Base-by-base conservation (phyloP, 2,329 filamentous ascomycete species). In the Coccinonectria pachysandricola region DNA sequence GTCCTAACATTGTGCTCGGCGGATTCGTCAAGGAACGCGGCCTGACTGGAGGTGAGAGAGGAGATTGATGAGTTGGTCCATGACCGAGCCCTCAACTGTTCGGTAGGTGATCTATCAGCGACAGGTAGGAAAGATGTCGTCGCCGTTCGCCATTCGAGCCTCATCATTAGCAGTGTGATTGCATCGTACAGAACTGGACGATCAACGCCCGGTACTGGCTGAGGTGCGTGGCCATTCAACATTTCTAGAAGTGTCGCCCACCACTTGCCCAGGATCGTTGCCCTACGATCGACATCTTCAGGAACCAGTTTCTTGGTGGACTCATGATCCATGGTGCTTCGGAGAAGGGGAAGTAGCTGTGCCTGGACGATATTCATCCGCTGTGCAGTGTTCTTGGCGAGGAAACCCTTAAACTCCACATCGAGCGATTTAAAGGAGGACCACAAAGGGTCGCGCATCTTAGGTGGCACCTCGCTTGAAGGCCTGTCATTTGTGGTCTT, bases 1-100 rank as follows among this genome's bases (percentile, higher is more conserved):
- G 84, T 88, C 32, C 82, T 75, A 13, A 94, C 77, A 45, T 92
- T 94, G 54, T 93, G 85, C 46, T 86, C 76, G 8, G 87, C 80
- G 4, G 85, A 91, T 46, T 72, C 66, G 16, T 60, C 60, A 12
- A 72, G 45, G 29, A 68, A 60, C 1, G 54, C 51, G 3, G 57
- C 61, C 27, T 79, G 64, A 30, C 84, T 59, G 23, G 84, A 86
- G 31, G 79, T 76, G 8, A 74, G 71, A 3, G 72, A 67, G 0
- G 81, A 81, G 19, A 64, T 65, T 9, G 65, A 68, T 3, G 71
- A 67, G 33, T 55, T 52, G 5, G 63, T 74, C 24, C 56, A 56
- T 9, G 62, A 64, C 21, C 57, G 62, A 39, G 53, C 52, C 18
- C 54, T 61, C 12, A 60, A 53, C 12, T 53, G 53, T 35, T 70